Conservation (phyloP, 78 protist genomes). For the Anaeramoeba flamelloides region DNA sequence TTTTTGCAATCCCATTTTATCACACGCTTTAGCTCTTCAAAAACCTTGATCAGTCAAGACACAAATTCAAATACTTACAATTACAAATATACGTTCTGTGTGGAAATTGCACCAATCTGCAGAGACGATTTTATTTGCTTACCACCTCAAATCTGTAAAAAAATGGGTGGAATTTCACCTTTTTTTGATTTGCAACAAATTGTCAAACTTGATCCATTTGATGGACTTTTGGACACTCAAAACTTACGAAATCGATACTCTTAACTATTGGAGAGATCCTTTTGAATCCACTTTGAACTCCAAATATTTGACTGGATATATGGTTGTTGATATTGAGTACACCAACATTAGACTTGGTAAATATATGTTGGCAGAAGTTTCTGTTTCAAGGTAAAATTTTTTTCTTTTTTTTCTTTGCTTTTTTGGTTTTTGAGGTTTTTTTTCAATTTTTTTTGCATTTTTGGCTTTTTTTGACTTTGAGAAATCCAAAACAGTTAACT, state of each 20-base stretch:
- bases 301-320: background rate
- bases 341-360: background rate
- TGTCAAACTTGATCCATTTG: background rate
- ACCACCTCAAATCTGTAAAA: conserved; percentile 27
- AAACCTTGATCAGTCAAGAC: conserved; percentile 66
- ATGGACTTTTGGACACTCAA: background rate
- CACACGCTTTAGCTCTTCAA: conserved; percentile 18
- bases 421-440: too few species aligned
- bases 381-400: too few species aligned
- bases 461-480: too few species aligned
- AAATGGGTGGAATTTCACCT: background rate
- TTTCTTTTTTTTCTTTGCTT: too few species aligned
- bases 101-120: conserved; percentile 88
- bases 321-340: background rate
- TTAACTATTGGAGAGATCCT: background rate
- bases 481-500: too few species aligned
- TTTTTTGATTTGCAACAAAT: background rate
- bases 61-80: conserved; percentile 56
- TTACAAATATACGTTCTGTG: conserved; percentile 59
- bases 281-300: background rate
- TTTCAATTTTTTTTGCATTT: too few species aligned
- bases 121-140: conserved; percentile 77
- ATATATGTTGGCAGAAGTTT: background rate
- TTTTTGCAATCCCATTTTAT: background rate
- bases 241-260: background rate